These are phyloP conservation scores for Penicillium digitatum DNA, from an alignment of 2,329 filamentous ascomycete genomes.

Conservation along the genomic window DNA sequence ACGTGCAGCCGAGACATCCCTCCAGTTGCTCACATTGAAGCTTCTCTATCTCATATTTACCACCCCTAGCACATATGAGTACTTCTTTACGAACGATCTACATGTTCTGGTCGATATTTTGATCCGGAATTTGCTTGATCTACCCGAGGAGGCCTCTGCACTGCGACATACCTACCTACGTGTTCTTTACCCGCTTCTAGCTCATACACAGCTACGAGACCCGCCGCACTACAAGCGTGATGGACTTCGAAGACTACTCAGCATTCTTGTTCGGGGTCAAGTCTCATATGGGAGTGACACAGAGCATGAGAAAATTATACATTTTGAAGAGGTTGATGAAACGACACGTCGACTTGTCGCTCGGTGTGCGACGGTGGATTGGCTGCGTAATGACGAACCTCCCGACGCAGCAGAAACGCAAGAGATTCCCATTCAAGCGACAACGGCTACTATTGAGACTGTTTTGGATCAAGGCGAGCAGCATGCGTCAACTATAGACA, in stretches of 20 bases:
- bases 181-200: conserved; percentile 83
- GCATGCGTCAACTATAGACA: conserved; percentile 19
- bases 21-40: conserved; percentile 95
- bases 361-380: conserved; percentile 46
- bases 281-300: conserved; percentile 56
- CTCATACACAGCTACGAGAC: conserved; percentile 82
- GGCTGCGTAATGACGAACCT: conserved; percentile 39
- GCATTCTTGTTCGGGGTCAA: conserved; percentile 66
- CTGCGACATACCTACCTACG: conserved; percentile 91
- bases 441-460: conserved; percentile 19
- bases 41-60: conserved; percentile 93
- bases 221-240: conserved; percentile 88
- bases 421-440: conserved; percentile 9
- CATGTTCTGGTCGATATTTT: conserved; percentile 93
- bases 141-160: conserved; percentile 71
- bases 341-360: conserved; percentile 48
- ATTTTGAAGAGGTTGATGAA: conserved; percentile 50
- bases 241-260: conserved; percentile 73
- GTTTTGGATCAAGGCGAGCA: conserved; percentile 15
- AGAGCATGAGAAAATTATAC: conserved; percentile 45
- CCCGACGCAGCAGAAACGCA: conserved; percentile 13
- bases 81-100: conserved; percentile 97
- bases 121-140: conserved; percentile 90
- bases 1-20: conserved; percentile 68
- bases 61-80: conserved; percentile 85